Evolutionary conservation across 495 filamentous ascomycete species (phyloP), one percentile per base, ranked within the genome.

Genomic region (Talaromyces liani): DNA sequence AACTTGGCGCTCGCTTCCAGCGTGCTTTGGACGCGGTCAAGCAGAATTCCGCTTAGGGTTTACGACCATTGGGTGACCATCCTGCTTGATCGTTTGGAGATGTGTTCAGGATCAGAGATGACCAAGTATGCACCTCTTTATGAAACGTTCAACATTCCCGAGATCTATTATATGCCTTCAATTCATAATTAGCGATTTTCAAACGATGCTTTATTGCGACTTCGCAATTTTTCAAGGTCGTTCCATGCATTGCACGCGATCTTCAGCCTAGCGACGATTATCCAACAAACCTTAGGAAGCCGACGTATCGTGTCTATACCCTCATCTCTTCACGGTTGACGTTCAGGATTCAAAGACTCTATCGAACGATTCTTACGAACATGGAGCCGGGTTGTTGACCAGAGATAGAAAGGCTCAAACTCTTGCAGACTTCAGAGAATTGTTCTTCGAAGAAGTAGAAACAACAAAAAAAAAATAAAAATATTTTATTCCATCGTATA

Each of bases 1-100:
- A 89, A 61, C 73, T 98, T 59, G 72, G 75, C 5, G 63, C 67
- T 39, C 77, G 68, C 47, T 70, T 88, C 61, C 70, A 79, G 65
- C 72, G 66, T 53, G 85, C 85, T 63, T 66, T 85, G 63, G 71
- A 77, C 36, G 78, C 77, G 60, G 78, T 77, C 24, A 75, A 73
- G 47, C 74, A 71, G 34, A 77, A 73, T 34, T 82, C 81, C 4
- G 75, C 68, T 63, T 80, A 86, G 58, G 10, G 24, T 49, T 16
- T 22, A 33, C 29, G 27, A 58, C n/a, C 53, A 29, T 56, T 27
- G 27, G 27, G 27, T 5, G 27, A 27, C 27, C 27, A 27, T 27
- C 27, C 27, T 27, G 27, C 27, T 27, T 27, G 27, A 27, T 4
- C 27, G 27, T 27, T 27, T 27, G 27, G 27, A 27, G 27, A 27